Base-by-base conservation (phyloP, 179 eudicot genomes). In the Carnegiea gigantea region DNA sequence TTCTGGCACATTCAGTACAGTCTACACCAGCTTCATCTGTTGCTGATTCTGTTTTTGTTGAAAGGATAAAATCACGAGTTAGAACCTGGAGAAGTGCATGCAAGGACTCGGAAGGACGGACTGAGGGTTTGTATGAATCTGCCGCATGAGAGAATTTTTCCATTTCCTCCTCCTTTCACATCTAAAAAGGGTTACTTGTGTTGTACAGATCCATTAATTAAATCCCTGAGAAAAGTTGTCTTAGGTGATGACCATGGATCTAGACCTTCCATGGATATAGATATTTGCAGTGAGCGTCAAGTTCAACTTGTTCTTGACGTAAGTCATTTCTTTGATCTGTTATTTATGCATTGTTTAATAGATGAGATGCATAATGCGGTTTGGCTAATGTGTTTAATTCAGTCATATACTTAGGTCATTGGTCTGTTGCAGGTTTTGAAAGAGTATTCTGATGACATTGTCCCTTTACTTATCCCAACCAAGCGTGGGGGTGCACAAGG, bases 271-370 rank as follows among this genome's bases (percentile, higher is more conserved):
- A 83, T 92, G 84, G 92, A 84, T 67, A 85, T 97, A 80, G 95
- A 93, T 84, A 92, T 97, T 64, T 95, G 97, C 84, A 97, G 94
- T 84, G 99, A 94, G 80, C 93, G 93, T 77, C 99, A 97, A 91
- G 98, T 90, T 83, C 95, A 89, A 85, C 98, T 97, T 80, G 89
- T 83, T 36, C 80, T 92, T 36, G 93, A 91, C 91, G 99, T 95
- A 83, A 81, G 71, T 54, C 36, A 43, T 73, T 51, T 48, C 11
- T 18, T 49, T 2, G 21, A 77, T 53, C 76, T 78, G 30, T 73
- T 30, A 13, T 75, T 28, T 46, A 57, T 26, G 28, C 13, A n/a
- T 36, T 21, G 21, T 24, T 75, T 70, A 46, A 57, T 20, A 57
- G n/a, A 18, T 18, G 62, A 57, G n/a, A 7, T 51, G 18, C 33